These are phyloP conservation scores for Medicago lupulina DNA, from an alignment of 306 rosid genomes.

Conservation along the genomic window DNA sequence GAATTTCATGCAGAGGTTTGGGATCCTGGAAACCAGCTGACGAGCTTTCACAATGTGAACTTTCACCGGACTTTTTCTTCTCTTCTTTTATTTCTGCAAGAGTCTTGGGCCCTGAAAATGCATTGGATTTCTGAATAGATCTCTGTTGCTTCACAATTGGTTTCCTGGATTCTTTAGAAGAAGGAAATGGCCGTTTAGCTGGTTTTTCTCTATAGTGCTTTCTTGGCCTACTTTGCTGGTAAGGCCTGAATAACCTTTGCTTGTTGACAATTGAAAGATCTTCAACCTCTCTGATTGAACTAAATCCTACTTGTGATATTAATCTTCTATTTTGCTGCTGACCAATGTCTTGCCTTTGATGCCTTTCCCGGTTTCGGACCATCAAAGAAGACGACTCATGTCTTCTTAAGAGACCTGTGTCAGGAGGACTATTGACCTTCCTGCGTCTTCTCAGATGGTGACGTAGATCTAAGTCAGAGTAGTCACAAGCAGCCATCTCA, in stretches of 20 bases:
- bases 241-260: constrained; percentile 46
- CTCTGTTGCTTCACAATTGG: constrained; percentile 47
- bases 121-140: constrained; percentile 35
- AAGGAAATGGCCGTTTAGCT: constrained; percentile 42
- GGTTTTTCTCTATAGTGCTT: constrained; percentile 51
- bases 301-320: constrained; percentile 57
- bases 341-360: constrained; percentile 42
- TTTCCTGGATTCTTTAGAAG: constrained; percentile 54
- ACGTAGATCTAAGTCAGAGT: constrained; percentile 62
- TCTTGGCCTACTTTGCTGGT: constrained; percentile 55
- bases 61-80: constrained; percentile 52
- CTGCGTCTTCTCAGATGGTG: constrained; percentile 67
- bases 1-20: constrained; percentile 68
- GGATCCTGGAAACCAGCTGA: constrained; percentile 65
- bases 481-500: constrained; percentile 50
- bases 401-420: constrained; percentile 54
- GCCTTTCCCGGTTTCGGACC: constrained; percentile 45
- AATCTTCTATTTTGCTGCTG: constrained; percentile 50
- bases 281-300: constrained; percentile 43
- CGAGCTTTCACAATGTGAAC: constrained; percentile 37
- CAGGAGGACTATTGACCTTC: constrained; percentile 43
- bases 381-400: constrained; percentile 49
- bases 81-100: constrained; percentile 77
- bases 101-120: constrained; percentile 75
- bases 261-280: constrained; percentile 47